Evolutionary conservation across 2,329 filamentous ascomycete genomes (phyloP), one percentile per base, ranked within the genome.

Genomic region (Botrytis fragariae): DNA sequence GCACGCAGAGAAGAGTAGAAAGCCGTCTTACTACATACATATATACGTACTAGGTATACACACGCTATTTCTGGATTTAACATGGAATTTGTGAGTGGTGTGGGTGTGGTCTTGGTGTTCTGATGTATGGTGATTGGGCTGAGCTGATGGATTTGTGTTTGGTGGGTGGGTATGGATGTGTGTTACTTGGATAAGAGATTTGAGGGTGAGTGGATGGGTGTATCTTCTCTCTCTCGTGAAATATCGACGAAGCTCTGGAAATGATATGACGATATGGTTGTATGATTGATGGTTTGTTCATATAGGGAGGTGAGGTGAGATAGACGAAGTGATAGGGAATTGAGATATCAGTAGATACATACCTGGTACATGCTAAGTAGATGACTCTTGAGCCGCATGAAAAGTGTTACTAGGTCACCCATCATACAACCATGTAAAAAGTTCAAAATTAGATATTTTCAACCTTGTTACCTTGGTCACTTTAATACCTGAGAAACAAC

Each of bases 21-120:
- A 35, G 32, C 63, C 63, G 63, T 65, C 63, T 65, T 48, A 51
- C 32, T 65, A 65, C 32, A 37, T 65, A 18, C 7, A n/a, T 65
- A 14, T 51, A n/a, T 51, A n/a, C 6, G 7, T 45, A 64, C n/a
- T 37, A 37, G 35, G 35, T 37, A 37, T 37, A 37, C 35, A 22
- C n/a, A 32, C 45, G 39, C 22, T 44, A 39, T 10, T 45, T 59
- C 2, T 18, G 42, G 8, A 10, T 22, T 35, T 59, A 16, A 20
- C 4, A 10, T 20, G 20, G 20, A 10, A 35, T 59, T 35, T 8
- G 35, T 10, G 57, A 29, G 20, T 35, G 29, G 0, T 18, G 42
- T 18, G 5, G 0, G 5, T 51, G n/a, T 54, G 6, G n/a, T 54
- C 35, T 35, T 61, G 59, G 35, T n/a, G 22, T 39, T 3, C n/a